A percentile compares a stretch with the other conserved stretches of the same genome.
phyloP scores from a whole-genome alignment of 2,329 filamentous ascomycete genomes.

The Phoma sp. region DNA sequence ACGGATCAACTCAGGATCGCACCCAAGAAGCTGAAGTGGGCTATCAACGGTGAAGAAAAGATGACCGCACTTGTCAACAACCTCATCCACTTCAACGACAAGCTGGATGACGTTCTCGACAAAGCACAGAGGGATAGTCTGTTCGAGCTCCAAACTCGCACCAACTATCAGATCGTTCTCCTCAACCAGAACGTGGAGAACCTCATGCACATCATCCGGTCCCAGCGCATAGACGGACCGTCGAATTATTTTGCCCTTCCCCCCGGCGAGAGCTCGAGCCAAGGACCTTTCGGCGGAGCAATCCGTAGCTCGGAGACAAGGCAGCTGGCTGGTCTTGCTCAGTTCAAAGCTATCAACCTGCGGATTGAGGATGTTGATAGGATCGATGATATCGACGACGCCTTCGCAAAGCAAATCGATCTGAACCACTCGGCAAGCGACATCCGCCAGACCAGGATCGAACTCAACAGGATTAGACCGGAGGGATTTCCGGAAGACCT shows the following conservation, averaged over 20 bases:
- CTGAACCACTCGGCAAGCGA: slow-evolving; percentile 29
- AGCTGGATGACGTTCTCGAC: slow-evolving; percentile 46
- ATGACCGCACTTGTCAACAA: slow-evolving; percentile 43
- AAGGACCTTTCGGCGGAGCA: no score
- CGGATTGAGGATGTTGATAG: slow-evolving; percentile 38
- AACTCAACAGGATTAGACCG: not conserved
- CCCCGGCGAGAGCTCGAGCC: not conserved
- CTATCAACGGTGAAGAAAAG: slow-evolving; percentile 36
- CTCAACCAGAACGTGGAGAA: slow-evolving; percentile 46
- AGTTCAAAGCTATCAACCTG: slow-evolving; percentile 46
- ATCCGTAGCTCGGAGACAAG: not conserved
- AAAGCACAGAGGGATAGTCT: slow-evolving; percentile 39
- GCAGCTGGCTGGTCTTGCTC: slow-evolving; percentile 39
- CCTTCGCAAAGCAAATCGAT: slow-evolving; percentile 32
- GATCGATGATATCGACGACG: slow-evolving; percentile 33
- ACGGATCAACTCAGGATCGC: slow-evolving; percentile 33
- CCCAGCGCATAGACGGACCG: slow-evolving; percentile 19
- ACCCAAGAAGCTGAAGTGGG: slow-evolving; percentile 43
- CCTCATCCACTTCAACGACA: slow-evolving; percentile 46
- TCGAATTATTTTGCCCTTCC: not conserved
- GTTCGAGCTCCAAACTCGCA: slow-evolving; percentile 40
- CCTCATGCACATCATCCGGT: slow-evolving; percentile 46
- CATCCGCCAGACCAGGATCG: slow-evolving; percentile 33
- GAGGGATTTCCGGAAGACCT: not conserved
- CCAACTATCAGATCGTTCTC: slow-evolving; percentile 48